phyloP scores from a whole-genome alignment of 2,329 filamentous ascomycete genomes.

The Venturiaceae sp. region DNA sequence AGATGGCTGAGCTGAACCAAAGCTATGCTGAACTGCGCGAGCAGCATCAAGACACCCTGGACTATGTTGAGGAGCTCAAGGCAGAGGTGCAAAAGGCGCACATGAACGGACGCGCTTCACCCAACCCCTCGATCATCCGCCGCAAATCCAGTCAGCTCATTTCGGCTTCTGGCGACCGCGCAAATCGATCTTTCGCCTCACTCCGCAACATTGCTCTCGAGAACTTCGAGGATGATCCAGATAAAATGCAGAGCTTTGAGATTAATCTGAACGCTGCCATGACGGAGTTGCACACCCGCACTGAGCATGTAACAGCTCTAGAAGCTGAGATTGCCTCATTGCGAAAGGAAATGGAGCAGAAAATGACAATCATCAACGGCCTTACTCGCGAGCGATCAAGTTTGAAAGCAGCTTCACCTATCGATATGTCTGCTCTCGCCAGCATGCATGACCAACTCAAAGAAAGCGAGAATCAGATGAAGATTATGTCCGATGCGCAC shows the following conservation, averaged over 20 bases:
- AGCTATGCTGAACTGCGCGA: constrained; percentile 78
- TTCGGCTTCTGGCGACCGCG: constrained; percentile 69
- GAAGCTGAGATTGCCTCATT: constrained; percentile 74
- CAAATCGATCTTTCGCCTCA: constrained; percentile 82
- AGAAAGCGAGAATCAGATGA: constrained; percentile 71
- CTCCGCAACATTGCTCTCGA: constrained; percentile 82
- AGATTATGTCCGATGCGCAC: constrained; percentile 62
- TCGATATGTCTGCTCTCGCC: constrained; percentile 86
- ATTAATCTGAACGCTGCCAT: constrained; percentile 84
- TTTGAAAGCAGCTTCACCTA: constrained; percentile 66
- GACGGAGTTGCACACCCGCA: constrained; percentile 79
- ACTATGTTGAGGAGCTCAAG: constrained; percentile 86
- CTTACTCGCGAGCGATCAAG: constrained; percentile 88
- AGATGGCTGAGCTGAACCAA: constrained; percentile 61
- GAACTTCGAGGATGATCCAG: constrained; percentile 71
- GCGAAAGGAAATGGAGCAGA: constrained; percentile 94
- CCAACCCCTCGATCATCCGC: constrained; percentile 69
- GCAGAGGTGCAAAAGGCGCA: constrained; percentile 74
- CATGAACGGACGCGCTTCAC: constrained; percentile 44
- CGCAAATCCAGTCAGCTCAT: constrained; percentile 89
- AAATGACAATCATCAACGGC: constrained; percentile 91
- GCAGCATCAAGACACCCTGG: constrained; percentile 71
- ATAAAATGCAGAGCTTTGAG: constrained; percentile 87
- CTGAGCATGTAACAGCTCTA: constrained; percentile 81
- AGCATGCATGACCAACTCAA: constrained; percentile 81